phyloP scores from a whole-genome alignment of 768 basidiomycete species.

The Kwoniella sp. region DNA sequence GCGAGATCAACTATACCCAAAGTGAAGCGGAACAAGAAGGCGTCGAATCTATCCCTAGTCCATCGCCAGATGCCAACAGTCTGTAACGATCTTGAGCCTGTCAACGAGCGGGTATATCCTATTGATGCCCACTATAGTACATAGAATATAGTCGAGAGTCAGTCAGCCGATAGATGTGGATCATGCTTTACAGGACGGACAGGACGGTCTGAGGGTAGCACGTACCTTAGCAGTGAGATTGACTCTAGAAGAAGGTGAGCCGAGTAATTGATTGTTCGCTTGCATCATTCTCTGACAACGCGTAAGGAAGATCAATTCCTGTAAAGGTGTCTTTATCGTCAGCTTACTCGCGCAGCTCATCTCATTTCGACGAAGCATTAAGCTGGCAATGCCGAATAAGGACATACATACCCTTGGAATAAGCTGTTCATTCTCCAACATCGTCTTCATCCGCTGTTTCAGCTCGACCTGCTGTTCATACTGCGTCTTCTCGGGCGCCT shows the following conservation, averaged over 20 bases:
- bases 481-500: conserved; percentile 42
- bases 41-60: conserved; percentile 55
- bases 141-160: neutral
- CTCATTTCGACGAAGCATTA: too few species aligned
- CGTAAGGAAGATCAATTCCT: conserved; percentile 54
- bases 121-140: conserved; percentile 47
- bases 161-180: too few species aligned
- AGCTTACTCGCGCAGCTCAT: too few species aligned
- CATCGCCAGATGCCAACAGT: conserved; percentile 52
- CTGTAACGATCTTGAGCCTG: conserved; percentile 53
- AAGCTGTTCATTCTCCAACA: conserved; percentile 57
- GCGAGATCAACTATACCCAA: conserved; percentile 71
- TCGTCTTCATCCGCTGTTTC: conserved; percentile 54
- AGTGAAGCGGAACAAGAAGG: conserved; percentile 66
- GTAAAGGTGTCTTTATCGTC: neutral
- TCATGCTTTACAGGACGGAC: too few species aligned
- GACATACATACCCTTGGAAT: conserved; percentile 47
- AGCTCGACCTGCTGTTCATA: conserved; percentile 57
- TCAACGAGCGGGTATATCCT: conserved; percentile 64
- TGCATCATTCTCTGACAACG: conserved; percentile 58
- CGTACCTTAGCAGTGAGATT: conserved; percentile 83
- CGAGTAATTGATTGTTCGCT: conserved; percentile 64
- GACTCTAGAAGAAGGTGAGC: conserved; percentile 84
- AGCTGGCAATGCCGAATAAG: conserved; percentile 52
- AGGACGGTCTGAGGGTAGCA: conserved; percentile 45